Conservation (phyloP, 2,329 filamentous ascomycete species). For the Penicillium sp. region DNA sequence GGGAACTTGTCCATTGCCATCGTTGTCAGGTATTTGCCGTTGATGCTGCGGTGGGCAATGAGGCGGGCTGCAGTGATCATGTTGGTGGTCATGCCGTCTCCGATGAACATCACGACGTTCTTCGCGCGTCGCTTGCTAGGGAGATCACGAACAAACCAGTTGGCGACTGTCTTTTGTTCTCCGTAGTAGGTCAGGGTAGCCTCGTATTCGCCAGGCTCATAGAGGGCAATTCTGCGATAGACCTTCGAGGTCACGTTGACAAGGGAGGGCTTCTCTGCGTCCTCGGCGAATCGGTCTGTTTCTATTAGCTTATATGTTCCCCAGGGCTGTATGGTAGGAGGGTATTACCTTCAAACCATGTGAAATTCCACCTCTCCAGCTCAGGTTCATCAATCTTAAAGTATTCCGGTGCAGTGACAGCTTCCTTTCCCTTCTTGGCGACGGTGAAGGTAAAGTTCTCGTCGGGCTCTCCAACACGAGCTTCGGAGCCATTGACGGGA, state of each 20-base stretch:
- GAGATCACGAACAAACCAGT: conserved; percentile 73
- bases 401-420: conserved; percentile 60
- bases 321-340: neutral
- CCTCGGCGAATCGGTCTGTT: conserved; percentile 69
- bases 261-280: conserved; percentile 64
- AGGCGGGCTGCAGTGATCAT: conserved; percentile 66
- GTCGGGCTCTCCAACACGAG: conserved; percentile 64
- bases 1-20: conserved; percentile 81
- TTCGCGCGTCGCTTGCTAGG: conserved; percentile 70
- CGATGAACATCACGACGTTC: conserved; percentile 83
- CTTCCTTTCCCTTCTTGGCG: conserved; percentile 51
- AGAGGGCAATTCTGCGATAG: conserved; percentile 71
- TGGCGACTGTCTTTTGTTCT: conserved; percentile 66
- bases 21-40: conserved; percentile 74
- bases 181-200: conserved; percentile 75
- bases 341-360: conserved; percentile 68
- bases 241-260: conserved; percentile 79
- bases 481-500: conserved; percentile 76
- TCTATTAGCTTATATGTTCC: conserved; percentile 7
- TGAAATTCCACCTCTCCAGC: conserved; percentile 77
- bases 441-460: conserved; percentile 75
- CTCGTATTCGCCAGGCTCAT: conserved; percentile 75
- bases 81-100: conserved; percentile 58
- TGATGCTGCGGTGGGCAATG: conserved; percentile 77
- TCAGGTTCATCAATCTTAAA: conserved; percentile 68